Conservation (phyloP, 73 alveolate species). For the Blepharisma japonicum region DNA sequence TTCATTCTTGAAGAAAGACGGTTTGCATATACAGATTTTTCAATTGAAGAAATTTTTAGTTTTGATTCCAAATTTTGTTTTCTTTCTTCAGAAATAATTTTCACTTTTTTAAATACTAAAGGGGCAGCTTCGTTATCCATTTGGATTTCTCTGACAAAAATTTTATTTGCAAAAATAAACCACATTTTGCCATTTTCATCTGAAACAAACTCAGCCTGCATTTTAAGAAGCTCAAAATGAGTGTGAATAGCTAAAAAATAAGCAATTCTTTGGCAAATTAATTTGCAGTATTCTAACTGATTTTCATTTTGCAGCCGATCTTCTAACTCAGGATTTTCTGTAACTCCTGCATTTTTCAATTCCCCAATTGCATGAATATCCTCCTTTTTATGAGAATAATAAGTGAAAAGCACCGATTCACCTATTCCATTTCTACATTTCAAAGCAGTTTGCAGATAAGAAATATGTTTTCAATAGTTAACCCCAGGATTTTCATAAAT, state of each 20-base stretch:
- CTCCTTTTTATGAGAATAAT: conserved; percentile 7
- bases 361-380: conserved; percentile 2
- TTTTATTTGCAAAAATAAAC: conserved; percentile 7
- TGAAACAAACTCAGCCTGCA: background rate
- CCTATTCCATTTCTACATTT: conserved; percentile 27
- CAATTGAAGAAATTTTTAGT: background rate
- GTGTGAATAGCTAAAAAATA: background rate
- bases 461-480: conserved; percentile 21
- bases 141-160: background rate
- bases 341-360: conserved; percentile 22
- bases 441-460: conserved; percentile 27
- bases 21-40: background rate
- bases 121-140: background rate
- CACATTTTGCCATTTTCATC: conserved; percentile 33
- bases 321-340: background rate
- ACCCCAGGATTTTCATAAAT: background rate
- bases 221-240: conserved; percentile 16
- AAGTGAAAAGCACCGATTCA: conserved; percentile 14
- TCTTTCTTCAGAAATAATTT: background rate
- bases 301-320: background rate
- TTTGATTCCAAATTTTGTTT: background rate
- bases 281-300: background rate
- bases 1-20: background rate
- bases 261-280: conserved; percentile 9
- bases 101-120: background rate